These are phyloP conservation scores for Hanseniaspora pseudoguilliermondii DNA, from an alignment of 805 yeast species.

Conservation along the genomic window DNA sequence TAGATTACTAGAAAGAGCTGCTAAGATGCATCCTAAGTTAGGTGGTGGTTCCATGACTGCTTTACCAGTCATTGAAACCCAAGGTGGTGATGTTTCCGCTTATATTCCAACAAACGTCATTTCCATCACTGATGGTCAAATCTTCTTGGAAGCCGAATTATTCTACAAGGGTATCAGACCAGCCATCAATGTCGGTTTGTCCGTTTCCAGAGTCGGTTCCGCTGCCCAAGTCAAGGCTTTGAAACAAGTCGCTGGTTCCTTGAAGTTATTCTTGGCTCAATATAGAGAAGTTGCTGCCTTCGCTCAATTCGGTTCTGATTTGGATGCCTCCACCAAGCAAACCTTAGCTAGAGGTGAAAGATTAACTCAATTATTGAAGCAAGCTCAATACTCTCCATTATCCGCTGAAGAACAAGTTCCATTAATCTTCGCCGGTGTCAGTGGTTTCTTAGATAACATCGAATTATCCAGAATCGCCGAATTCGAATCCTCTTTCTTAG, in stretches of 20 bases:
- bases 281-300: conserved; percentile 99
- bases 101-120: conserved; percentile 96
- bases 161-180: conserved; percentile 99
- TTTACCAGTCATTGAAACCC: conserved; percentile 92
- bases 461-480: conserved; percentile 77
- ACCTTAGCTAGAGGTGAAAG: conserved; percentile 99
- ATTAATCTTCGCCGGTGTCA: conserved; percentile 97
- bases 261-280: conserved; percentile 99
- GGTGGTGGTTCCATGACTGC: conserved; percentile 96
- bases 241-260: conserved; percentile 99
- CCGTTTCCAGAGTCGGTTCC: conserved; percentile 99
- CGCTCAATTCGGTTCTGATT: conserved; percentile 99
- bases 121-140: conserved; percentile 95
- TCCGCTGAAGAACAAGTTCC: conserved; percentile 99
- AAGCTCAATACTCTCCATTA: conserved; percentile 91
- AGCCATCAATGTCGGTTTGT: conserved; percentile 98
- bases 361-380: conserved; percentile 96
- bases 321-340: conserved; percentile 99
- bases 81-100: conserved; percentile 98
- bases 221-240: conserved; percentile 99
- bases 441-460: conserved; percentile 89
- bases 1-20: conserved; percentile 92
- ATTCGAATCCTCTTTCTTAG: conserved; percentile 84
- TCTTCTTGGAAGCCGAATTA: conserved; percentile 97
- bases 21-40: conserved; percentile 79